Evolutionary conservation across 192 early-diverging fungal species (phyloP), one percentile per base, ranked within the genome.

Genomic region (Backusella macrospora): DNA sequence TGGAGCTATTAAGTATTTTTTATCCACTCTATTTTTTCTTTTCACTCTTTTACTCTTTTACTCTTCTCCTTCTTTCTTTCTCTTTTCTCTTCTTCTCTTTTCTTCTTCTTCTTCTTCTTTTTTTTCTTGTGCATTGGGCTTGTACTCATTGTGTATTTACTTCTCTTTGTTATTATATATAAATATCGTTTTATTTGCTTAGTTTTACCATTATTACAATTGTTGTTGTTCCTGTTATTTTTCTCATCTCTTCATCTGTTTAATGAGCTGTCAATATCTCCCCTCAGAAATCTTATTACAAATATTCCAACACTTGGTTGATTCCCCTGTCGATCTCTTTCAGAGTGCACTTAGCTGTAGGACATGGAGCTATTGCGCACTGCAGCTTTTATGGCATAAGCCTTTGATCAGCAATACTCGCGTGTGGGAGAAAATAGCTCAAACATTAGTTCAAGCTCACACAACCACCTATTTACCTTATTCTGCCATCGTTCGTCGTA

Each of bases 311-410:
- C 80, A 77, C 44, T 29, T 68, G 26, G 48, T 86, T 18, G 65
- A 77, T 21, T 64, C 75, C 12, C 70, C 83, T 5, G 62, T 70
- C 1, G 86, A 89, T 73, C 65, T 87, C n/a, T 79, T 80, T 18
- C 72, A 78, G 13, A 84, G 84, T 39, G 78, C 84, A 29, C 78
- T 86, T 1, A 85, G 83, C 26, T 89, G 86, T 67, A 85, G 82
- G 59, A 72, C 82, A 4, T 89, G 87, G 87, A 86, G 84, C 59
- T 77, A 78, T 21, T 81, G 80, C 71, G 86, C 84, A n/a, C 65
- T 89, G 5, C 86, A 89, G 71, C 45, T 85, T 4, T 63, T 89
- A 13, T 89, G 87, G 87, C 82, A 80, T 23, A 86, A 85, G 39
- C 87, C 87, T 6, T 49, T 68, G 38, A 43, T 68, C 21, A 21